Evolutionary conservation across 768 basidiomycete genomes (phyloP).

Genomic region (Rickenella mellea): DNA sequence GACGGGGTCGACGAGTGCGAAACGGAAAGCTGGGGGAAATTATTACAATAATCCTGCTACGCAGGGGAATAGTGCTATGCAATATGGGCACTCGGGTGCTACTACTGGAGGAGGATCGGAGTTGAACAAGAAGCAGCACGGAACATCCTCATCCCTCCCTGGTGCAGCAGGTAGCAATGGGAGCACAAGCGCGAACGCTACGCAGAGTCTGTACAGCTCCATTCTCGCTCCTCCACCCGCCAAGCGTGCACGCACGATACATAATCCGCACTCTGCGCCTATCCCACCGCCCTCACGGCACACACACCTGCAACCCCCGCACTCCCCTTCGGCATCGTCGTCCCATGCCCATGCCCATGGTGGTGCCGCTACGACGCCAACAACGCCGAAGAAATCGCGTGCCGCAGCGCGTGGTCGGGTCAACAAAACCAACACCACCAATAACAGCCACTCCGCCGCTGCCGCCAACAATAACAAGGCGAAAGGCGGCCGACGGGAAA

Average conservation of each 20-base stretch:
- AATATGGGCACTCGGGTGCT: constrained; percentile 34
- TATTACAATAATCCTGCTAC: constrained; percentile 45
- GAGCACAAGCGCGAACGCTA: constrained; percentile 22
- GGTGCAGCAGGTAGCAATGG: constrained; percentile 7
- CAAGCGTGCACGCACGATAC: constrained; percentile 72
- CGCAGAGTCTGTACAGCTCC: constrained; percentile 61
- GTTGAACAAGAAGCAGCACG: constrained; percentile 10
- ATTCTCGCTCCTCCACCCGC: constrained; percentile 69
- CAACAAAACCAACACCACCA: constrained; percentile 1
- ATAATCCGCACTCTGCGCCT: constrained; percentile 64
- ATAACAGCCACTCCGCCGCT: constrained; percentile 7
- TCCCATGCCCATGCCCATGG: constrained; percentile 3
- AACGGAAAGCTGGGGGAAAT: constrained; percentile 23
- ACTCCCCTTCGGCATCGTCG: constrained; percentile 7
- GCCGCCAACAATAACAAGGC: constrained; percentile 10
- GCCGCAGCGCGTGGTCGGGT: background rate
- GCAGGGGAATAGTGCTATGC: constrained; percentile 32
- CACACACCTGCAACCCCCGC: constrained; percentile 3
- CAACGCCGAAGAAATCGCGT: background rate
- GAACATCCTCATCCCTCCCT: constrained; percentile 15
- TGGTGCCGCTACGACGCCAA: constrained; percentile 3
- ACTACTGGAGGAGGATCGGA: background rate
- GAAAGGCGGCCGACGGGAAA: constrained; percentile 22
- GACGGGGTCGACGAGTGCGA: constrained; percentile 14
- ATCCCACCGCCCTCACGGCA: constrained; percentile 36